A percentile compares a stretch with the other conserved stretches of the same genome.
Conservation (phyloP, 441 rosid genomes). For the Populus hybrid region DNA sequence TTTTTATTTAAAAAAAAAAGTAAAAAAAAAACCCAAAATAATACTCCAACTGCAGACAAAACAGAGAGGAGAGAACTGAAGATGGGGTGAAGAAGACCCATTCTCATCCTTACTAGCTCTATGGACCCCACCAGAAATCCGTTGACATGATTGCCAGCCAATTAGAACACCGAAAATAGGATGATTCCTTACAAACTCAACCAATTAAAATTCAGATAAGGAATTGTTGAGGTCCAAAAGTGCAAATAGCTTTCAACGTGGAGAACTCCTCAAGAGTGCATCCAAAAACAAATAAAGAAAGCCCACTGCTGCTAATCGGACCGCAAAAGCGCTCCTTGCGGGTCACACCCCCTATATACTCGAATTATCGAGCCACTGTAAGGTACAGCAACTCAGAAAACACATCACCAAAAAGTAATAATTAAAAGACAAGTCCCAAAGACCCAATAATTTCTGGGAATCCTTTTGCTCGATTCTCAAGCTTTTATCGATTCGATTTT, state of each 20-base stretch:
- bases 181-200: slow-evolving; percentile 33
- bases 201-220: slow-evolving; percentile 77
- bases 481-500: neutral
- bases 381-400: neutral
- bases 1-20: no score
- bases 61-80: neutral
- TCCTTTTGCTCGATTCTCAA: neutral
- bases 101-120: slow-evolving; percentile 29
- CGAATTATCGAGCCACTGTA: slow-evolving; percentile 1
- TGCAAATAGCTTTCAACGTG: neutral
- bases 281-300: neutral
- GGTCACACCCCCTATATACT: slow-evolving; percentile 24
- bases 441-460: neutral
- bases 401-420: neutral
- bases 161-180: slow-evolving; percentile 39
- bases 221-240: slow-evolving; percentile 39
- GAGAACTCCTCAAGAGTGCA: slow-evolving; percentile 26
- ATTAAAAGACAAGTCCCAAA: neutral
- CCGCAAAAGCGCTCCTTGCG: slow-evolving; percentile 32
- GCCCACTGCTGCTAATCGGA: neutral
- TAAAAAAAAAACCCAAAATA: no score
- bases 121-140: slow-evolving; percentile 61
- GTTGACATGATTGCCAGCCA: slow-evolving; percentile 45
- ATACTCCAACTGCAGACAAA: no score
- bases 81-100: neutral